phyloP scores from a whole-genome alignment of 352 stramenopile genomes.

The Pythium scleroteichum region DNA sequence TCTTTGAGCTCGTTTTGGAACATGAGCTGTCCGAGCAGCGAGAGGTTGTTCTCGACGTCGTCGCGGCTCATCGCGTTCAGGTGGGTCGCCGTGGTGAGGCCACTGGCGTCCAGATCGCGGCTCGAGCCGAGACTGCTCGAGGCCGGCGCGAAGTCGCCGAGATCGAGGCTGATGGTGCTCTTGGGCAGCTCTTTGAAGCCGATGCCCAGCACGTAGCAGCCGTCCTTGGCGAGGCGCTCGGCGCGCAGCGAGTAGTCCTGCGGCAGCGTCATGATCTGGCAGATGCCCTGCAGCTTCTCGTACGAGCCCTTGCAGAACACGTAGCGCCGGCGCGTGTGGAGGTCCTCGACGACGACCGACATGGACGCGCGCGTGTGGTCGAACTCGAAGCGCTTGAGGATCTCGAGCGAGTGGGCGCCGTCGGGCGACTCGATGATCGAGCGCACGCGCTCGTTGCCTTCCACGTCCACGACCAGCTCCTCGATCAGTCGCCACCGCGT shows the following conservation, averaged over 20 bases:
- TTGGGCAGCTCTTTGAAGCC: slow-evolving; percentile 59
- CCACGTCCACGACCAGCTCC: slow-evolving; percentile 11
- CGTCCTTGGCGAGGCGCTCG: slow-evolving; percentile 65
- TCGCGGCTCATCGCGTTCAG: slow-evolving; percentile 41
- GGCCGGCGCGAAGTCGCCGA: slow-evolving; percentile 5
- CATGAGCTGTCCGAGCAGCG: slow-evolving; percentile 82
- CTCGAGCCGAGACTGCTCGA: background rate
- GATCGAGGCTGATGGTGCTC: slow-evolving; percentile 14
- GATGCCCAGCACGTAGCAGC: slow-evolving; percentile 89
- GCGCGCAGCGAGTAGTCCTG: slow-evolving; percentile 62
- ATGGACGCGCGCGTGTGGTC: slow-evolving; percentile 91
- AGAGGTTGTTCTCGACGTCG: slow-evolving; percentile 71
- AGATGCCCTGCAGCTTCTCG: slow-evolving; percentile 80
- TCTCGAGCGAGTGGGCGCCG: slow-evolving; percentile 51
- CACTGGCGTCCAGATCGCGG: background rate
- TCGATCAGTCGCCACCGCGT: slow-evolving; percentile 70
- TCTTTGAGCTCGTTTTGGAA: slow-evolving; percentile 90
- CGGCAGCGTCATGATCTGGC: slow-evolving; percentile 53
- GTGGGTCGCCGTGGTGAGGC: background rate
- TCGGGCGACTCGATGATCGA: slow-evolving; percentile 46
- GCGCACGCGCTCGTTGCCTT: slow-evolving; percentile 15
- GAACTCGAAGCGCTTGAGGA: slow-evolving; percentile 91
- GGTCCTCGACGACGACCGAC: slow-evolving; percentile 84
- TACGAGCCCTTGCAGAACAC: slow-evolving; percentile 91
- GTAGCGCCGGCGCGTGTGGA: slow-evolving; percentile 46